Base-by-base conservation (phyloP, 2,329 filamentous ascomycete species). In the Macroventuria anomochaeta region DNA sequence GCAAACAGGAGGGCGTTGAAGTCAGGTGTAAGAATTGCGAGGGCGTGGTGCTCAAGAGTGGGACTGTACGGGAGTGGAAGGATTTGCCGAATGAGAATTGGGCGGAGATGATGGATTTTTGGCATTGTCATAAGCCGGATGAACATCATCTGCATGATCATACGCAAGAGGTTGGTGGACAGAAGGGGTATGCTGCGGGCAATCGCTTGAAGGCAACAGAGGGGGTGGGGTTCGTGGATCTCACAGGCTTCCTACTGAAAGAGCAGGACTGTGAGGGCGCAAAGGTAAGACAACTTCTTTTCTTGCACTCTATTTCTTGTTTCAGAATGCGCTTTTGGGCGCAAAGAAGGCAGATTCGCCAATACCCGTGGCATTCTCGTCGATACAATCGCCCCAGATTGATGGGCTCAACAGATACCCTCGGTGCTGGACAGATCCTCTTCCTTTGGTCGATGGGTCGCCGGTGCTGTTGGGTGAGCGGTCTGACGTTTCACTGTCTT, bases 31-130 rank as follows among this genome's bases (percentile, higher is more conserved):
- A 65, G 49, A 61, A 44, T 20, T 75, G 72, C 38, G 39, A 56
- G 26, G 40, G 34, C 3, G 34, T 59, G 17, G 34, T 74, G 8
- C 46, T 74, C 0, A 20, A 52, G 1, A 47, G 40, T 21, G 64
- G 53, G 2, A 59, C 43, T 11, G 57, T 72, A 8, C 76, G 74
- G 32, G 74, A 77, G 31, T 99, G 95, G 93, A 96, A 93, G 75
- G 92, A 99, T 69, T 79, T 99, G 15, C 95, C 95, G 0, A 96
- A 92, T 69, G 92, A 96, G 65, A 93, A 96, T 68, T 99, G 95
- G 95, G 96, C 95, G 0, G 95, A 99, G 77, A 96, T 99, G 93
- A 99, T 99, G 95, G 96, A 99, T 74, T 96, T 99, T 64, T 99
- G 95, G 95, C 96, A 99, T 75, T 99, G 95, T 69, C 95, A 99